Evolutionary conservation across 768 basidiomycete genomes (phyloP), one percentile per base, ranked within the genome.

Genomic region (Russula earlei): DNA sequence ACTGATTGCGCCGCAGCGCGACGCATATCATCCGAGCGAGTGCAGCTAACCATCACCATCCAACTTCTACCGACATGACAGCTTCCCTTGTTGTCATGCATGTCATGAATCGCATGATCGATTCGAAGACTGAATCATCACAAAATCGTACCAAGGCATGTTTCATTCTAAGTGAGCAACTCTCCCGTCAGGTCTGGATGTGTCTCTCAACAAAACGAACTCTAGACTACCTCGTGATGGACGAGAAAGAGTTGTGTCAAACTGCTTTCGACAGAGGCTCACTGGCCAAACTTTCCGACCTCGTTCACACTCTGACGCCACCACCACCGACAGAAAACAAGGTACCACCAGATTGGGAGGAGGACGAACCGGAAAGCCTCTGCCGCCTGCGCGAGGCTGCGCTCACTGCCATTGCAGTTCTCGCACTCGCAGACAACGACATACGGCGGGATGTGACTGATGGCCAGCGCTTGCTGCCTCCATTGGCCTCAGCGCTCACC

Each of bases 371-470:
- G 0, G 83, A 84, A 56, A 77, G 73, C 50, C 62, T 77, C 3
- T 75, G 76, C 4, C 62, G 71, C 10, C 67, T 90, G n/a, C 77
- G 87, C 53, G 86, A 91, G 75, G 89, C 84, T 11, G 77, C 81
- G 0, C 71, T 96, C n/a, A 83, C 83, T 4, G 74, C 84, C 0
- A 75, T 90, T 22, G 87, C 90, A 0, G 72, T 87, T 1, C 77
- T 95, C 17, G 72, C 84, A 1, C 76, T 93, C 7, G 84, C 81
- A 55, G 79, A 83, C 60, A 85, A 85, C 60, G 80, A 87, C 37
- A 80, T 88, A 43, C 82, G 91, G 2, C 75, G 84, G 1, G 72
- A 77, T 25, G 71, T 94, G 22, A 80, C 85, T 2, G 83, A 85
- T 62, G 73, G 73, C 11, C 73, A 78, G 11, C 72, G 72, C 2